Conservation (phyloP, 1,284 basidiomycete species). For the Vanrija sp. region DNA sequence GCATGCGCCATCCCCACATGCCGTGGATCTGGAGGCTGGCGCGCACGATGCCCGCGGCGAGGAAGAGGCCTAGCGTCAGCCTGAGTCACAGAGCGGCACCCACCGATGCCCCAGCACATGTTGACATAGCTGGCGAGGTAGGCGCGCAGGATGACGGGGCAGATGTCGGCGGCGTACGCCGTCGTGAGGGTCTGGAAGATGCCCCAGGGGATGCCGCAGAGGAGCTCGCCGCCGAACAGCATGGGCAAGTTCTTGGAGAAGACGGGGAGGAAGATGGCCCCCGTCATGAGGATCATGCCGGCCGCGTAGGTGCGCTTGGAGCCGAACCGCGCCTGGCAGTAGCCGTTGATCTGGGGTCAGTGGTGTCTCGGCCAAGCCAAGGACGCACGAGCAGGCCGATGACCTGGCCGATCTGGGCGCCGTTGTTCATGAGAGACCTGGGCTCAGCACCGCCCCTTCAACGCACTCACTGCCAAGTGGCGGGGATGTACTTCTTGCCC, state of each 20-base stretch:
- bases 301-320: slow-evolving; percentile 37
- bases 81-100: slow-evolving; percentile 15
- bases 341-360: slow-evolving; percentile 25
- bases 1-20: slow-evolving; percentile 24
- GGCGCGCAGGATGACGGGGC: slow-evolving; percentile 38
- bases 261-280: slow-evolving; percentile 43
- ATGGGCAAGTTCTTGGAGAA: slow-evolving; percentile 46
- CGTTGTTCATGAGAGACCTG: slow-evolving; percentile 18
- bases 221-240: slow-evolving; percentile 34
- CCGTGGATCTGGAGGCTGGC: slow-evolving; percentile 32
- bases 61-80: slow-evolving; percentile 24
- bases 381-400: slow-evolving; percentile 19
- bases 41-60: slow-evolving; percentile 48
- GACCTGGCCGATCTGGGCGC: slow-evolving; percentile 21
- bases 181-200: slow-evolving; percentile 51
- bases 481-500: slow-evolving; percentile 14
- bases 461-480: slow-evolving; percentile 38
- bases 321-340: slow-evolving; percentile 36
- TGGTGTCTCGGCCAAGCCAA: neutral
- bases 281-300: slow-evolving; percentile 34
- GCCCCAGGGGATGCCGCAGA: slow-evolving; percentile 43
- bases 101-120: slow-evolving; percentile 50
- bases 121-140: slow-evolving; percentile 28
- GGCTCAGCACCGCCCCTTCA: slow-evolving; percentile 28
- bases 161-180: slow-evolving; percentile 52